Evolutionary conservation across 352 stramenopile genomes (phyloP).

Genomic region (Thraustotheca clavata): DNA sequence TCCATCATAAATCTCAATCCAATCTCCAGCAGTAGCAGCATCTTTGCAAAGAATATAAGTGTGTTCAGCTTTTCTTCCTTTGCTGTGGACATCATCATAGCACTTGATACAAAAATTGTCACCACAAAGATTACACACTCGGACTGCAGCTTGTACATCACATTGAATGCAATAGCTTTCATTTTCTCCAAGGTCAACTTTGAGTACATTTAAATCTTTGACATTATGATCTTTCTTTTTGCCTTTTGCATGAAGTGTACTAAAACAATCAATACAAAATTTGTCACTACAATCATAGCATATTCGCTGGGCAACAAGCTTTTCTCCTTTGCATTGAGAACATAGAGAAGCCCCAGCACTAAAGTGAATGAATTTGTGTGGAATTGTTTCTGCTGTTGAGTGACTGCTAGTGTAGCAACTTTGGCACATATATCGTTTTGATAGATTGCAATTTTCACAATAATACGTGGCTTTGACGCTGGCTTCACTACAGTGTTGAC

Average conservation of each 20-base stretch:
- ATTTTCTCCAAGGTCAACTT: constrained; percentile 41
- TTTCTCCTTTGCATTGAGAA: constrained; percentile 33
- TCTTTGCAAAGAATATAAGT: constrained; percentile 49
- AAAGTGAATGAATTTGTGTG: constrained; percentile 48
- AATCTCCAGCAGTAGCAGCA: constrained; percentile 48
- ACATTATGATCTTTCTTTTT: constrained; percentile 35
- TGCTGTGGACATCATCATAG: constrained; percentile 39
- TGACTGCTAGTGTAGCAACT: constrained; percentile 42
- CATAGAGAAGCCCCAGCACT: constrained; percentile 39
- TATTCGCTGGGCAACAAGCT: constrained; percentile 30
- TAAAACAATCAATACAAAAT: constrained; percentile 52
- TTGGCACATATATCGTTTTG: constrained; percentile 53
- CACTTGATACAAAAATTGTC: constrained; percentile 66
- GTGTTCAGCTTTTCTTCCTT: constrained; percentile 52
- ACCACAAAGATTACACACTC: constrained; percentile 67
- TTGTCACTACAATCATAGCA: constrained; percentile 57
- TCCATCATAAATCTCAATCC: constrained; percentile 61
- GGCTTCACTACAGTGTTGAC: constrained; percentile 31
- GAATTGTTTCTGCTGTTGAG: constrained; percentile 33
- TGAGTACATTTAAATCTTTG: constrained; percentile 39
- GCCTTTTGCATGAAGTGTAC: constrained; percentile 27
- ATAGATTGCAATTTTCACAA: not conserved
- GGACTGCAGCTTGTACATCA: constrained; percentile 33
- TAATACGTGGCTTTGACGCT: not conserved
- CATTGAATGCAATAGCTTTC: constrained; percentile 69